Conservation (phyloP, 2,329 filamentous ascomycete species). For the Hymenoscyphus fructigenus region DNA sequence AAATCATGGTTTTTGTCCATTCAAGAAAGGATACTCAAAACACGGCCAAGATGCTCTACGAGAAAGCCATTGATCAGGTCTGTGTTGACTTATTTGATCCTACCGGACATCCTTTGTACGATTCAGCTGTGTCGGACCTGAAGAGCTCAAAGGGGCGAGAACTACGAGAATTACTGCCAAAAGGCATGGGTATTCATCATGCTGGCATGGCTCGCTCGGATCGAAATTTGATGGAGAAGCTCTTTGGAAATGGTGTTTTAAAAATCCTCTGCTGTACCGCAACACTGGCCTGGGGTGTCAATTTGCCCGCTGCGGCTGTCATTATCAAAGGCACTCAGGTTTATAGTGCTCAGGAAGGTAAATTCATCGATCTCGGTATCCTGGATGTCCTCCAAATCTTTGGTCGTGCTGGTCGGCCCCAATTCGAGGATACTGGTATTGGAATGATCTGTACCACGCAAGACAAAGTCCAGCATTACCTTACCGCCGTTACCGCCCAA, state of each 20-base stretch:
- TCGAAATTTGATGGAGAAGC: slow-evolving; percentile 89
- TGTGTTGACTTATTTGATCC: slow-evolving; percentile 84
- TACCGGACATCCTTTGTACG: slow-evolving; percentile 73
- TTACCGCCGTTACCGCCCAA: slow-evolving; percentile 90
- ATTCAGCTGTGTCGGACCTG: slow-evolving; percentile 78
- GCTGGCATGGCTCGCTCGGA: slow-evolving; percentile 95
- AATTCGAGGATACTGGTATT: slow-evolving; percentile 96
- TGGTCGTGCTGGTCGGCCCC: slow-evolving; percentile 93
- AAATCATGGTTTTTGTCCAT: slow-evolving; percentile 99
- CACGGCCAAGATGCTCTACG: slow-evolving; percentile 80
- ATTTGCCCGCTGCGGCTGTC: slow-evolving; percentile 92
- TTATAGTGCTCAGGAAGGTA: slow-evolving; percentile 94
- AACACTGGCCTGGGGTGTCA: slow-evolving; percentile 97
- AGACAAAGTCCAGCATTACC: slow-evolving; percentile 89
- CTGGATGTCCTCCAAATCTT: slow-evolving; percentile 98
- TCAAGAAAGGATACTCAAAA: slow-evolving; percentile 90
- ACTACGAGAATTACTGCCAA: slow-evolving; percentile 82
- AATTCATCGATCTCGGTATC: slow-evolving; percentile 94
- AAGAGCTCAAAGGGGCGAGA: slow-evolving; percentile 83
- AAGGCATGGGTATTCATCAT: slow-evolving; percentile 93
- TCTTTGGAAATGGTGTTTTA: slow-evolving; percentile 89
- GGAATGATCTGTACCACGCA: slow-evolving; percentile 97
- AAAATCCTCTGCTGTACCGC: slow-evolving; percentile 98
- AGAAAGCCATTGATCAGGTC: slow-evolving; percentile 80
- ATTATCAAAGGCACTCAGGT: slow-evolving; percentile 98